Evolutionary conservation across 2,329 filamentous ascomycete species (phyloP).

Genomic region (Niveomyces coronatus): DNA sequence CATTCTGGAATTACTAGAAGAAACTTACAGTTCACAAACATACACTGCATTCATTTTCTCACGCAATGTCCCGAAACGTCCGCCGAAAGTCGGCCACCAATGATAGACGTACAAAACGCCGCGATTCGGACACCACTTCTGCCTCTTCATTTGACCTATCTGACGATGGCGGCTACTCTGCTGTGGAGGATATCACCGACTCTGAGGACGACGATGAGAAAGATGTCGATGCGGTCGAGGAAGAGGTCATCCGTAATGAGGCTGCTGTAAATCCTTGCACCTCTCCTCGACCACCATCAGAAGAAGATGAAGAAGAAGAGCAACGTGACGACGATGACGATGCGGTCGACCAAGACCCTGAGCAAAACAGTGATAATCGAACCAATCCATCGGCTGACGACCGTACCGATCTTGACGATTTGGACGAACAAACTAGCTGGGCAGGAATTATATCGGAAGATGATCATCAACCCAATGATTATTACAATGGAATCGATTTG

Average conservation of each 20-base stretch:
- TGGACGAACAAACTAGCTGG: slow-evolving; percentile 41
- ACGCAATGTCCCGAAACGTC: slow-evolving; percentile 43
- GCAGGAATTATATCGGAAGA: slow-evolving; percentile 44
- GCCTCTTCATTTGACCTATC: slow-evolving; percentile 49
- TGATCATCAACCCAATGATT: slow-evolving; percentile 33
- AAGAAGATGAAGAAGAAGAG: slow-evolving; percentile 29
- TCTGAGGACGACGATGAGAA: slow-evolving; percentile 70
- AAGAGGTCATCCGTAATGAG: slow-evolving; percentile 56
- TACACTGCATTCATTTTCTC: slow-evolving; percentile 11
- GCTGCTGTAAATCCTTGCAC: slow-evolving; percentile 27
- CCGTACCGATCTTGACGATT: slow-evolving; percentile 26
- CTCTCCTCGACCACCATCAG: slow-evolving; percentile 40
- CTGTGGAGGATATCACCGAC: slow-evolving; percentile 70
- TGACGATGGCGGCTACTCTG: slow-evolving; percentile 63
- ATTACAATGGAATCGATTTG: slow-evolving; percentile 28
- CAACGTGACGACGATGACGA: slow-evolving; percentile 28
- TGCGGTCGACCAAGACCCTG: slow-evolving; percentile 26
- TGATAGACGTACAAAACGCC: slow-evolving; percentile 36
- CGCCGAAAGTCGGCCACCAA: slow-evolving; percentile 35
- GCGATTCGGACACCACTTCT: slow-evolving; percentile 37
- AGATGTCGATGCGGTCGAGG: slow-evolving; percentile 68
- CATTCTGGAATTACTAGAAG: neutral
- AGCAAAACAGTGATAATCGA: neutral
- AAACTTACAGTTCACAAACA: slow-evolving; percentile 1
- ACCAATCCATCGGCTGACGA: slow-evolving; percentile 18